A percentile compares a stretch with the other conserved stretches of the same genome.
These are phyloP conservation scores for Komagataella pseudopastoris DNA, from an alignment of 805 yeast genomes.

Conservation along the genomic window DNA sequence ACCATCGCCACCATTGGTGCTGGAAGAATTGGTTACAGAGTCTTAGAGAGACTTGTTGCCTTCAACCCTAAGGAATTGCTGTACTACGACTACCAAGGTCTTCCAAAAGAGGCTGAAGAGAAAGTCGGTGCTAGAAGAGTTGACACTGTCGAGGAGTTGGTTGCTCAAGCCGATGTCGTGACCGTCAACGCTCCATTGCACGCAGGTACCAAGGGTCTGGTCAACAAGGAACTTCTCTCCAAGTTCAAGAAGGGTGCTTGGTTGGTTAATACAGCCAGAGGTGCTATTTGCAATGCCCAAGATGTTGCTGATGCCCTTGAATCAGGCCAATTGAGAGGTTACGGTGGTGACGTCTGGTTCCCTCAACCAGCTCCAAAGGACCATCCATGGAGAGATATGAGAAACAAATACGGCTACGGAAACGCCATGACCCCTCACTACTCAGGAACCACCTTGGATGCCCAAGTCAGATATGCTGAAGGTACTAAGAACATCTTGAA, in stretches of 20 bases:
- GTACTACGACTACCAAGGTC: conserved; percentile 63
- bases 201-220: conserved; percentile 50
- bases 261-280: conserved; percentile 71
- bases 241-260: conserved; percentile 65
- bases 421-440: conserved; percentile 81
- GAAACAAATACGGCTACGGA: conserved; percentile 56
- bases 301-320: conserved; percentile 66
- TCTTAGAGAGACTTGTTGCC: conserved; percentile 55
- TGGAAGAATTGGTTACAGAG: conserved; percentile 71
- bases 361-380: conserved; percentile 73
- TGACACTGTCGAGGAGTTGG: conserved; percentile 48
- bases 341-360: conserved; percentile 80
- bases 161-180: conserved; percentile 54
- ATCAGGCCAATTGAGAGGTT: conserved; percentile 60
- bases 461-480: conserved; percentile 59
- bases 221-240: conserved; percentile 51
- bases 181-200: conserved; percentile 72
- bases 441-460: conserved; percentile 71
- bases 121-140: conserved; percentile 49
- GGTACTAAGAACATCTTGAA: conserved; percentile 58
- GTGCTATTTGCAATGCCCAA: conserved; percentile 61
- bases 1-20: conserved; percentile 72
- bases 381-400: conserved; percentile 69
- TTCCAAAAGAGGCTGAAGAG: conserved; percentile 43
- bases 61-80: conserved; percentile 64